Conservation (phyloP, 805 yeast species). For the Torulaspora maleeae region DNA sequence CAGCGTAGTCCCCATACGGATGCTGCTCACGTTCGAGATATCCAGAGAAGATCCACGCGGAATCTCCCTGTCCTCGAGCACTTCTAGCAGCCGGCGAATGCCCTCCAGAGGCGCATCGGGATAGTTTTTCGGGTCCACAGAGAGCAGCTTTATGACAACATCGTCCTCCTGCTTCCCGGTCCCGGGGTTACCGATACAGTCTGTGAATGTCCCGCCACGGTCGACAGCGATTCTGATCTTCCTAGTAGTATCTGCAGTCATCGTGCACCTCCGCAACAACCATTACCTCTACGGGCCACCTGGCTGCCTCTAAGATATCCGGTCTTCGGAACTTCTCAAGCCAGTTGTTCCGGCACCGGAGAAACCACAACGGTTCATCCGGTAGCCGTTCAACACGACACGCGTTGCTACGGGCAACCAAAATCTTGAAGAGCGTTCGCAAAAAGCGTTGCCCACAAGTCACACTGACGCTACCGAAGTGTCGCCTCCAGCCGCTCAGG, state of each 20-base stretch:
- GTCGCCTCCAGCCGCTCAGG: too few species aligned
- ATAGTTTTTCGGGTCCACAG: constrained; percentile 86
- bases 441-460: too few species aligned
- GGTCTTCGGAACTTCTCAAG: too few species aligned
- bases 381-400: too few species aligned
- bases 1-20: constrained; percentile 90
- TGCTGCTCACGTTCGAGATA: constrained; percentile 56
- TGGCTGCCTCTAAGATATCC: too few species aligned
- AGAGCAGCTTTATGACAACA: constrained; percentile 68
- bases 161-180: constrained; percentile 49
- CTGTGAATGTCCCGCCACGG: constrained; percentile 92
- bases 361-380: too few species aligned
- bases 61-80: constrained; percentile 47
- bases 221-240: constrained; percentile 43
- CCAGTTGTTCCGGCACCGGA: too few species aligned
- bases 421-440: too few species aligned
- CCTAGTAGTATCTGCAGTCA: not conserved
- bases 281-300: too few species aligned
- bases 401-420: too few species aligned
- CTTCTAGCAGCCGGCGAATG: constrained; percentile 69
- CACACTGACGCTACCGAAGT: too few species aligned
- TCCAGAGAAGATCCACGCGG: constrained; percentile 60
- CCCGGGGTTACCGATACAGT: constrained; percentile 52
- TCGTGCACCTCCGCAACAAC: not conserved
- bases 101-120: constrained; percentile 92